phyloP scores from a whole-genome alignment of 768 basidiomycete genomes.

The Chalciporus piperatus region DNA sequence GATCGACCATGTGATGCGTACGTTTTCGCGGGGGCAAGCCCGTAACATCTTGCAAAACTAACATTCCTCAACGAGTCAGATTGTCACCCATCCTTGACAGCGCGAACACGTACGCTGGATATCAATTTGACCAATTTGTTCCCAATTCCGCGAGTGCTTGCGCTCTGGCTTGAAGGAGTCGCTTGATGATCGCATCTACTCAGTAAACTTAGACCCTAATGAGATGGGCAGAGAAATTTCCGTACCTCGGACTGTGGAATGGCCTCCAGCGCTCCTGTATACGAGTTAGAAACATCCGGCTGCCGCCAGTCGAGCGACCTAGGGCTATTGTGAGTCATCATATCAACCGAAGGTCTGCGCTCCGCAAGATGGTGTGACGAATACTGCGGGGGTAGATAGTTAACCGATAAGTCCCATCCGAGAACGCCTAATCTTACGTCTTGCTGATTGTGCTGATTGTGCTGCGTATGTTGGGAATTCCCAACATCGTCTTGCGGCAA shows the following conservation, averaged over 20 bases:
- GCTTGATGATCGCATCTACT: slow-evolving; percentile 37
- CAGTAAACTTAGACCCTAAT: slow-evolving; percentile 30
- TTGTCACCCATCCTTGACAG: slow-evolving; percentile 11
- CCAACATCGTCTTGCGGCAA: slow-evolving; percentile 31
- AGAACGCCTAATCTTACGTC: slow-evolving; percentile 29
- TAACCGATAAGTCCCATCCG: slow-evolving; percentile 16
- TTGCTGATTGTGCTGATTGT: slow-evolving; percentile 29
- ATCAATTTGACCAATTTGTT: slow-evolving; percentile 42
- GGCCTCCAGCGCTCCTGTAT: slow-evolving; percentile 26
- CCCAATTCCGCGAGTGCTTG: slow-evolving; percentile 66
- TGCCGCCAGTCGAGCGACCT: slow-evolving; percentile 34
- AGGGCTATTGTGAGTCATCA: slow-evolving; percentile 34
- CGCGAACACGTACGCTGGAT: slow-evolving; percentile 23
- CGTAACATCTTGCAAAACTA: slow-evolving; percentile 47
- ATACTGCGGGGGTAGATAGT: slow-evolving; percentile 25
- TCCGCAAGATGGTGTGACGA: slow-evolving; percentile 33
- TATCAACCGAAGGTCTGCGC: slow-evolving; percentile 30
- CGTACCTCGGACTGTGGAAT: slow-evolving; percentile 35
- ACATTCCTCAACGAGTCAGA: slow-evolving; percentile 6
- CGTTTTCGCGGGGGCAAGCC: slow-evolving; percentile 58
- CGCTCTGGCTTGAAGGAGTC: slow-evolving; percentile 41
- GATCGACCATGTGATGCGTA: slow-evolving; percentile 62
- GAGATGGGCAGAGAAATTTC: slow-evolving; percentile 10
- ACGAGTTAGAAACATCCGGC: slow-evolving; percentile 30
- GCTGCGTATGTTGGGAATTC: slow-evolving; percentile 29